These are phyloP conservation scores for Thraustotheca clavata DNA, from an alignment of 352 stramenopile species.

Conservation along the genomic window DNA sequence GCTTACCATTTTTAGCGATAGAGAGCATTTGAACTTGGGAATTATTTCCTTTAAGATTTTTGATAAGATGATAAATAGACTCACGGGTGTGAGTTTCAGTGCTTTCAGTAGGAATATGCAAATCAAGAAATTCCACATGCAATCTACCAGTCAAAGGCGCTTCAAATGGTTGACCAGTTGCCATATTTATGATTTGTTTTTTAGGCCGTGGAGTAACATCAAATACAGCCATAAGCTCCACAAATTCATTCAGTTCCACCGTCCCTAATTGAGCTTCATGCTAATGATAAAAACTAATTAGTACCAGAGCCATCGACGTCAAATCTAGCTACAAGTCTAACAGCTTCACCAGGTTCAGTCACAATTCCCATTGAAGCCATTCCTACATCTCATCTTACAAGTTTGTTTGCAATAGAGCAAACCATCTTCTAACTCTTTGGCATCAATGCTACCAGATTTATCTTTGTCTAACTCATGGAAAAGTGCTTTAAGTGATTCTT, in stretches of 20 bases:
- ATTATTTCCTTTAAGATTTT: slow-evolving; percentile 67
- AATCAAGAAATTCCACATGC: slow-evolving; percentile 62
- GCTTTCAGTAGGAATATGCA: slow-evolving; percentile 57
- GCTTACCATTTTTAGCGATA: slow-evolving; percentile 53
- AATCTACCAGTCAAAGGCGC: slow-evolving; percentile 52
- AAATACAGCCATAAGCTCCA: slow-evolving; percentile 57
- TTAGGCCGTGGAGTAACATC: slow-evolving; percentile 30
- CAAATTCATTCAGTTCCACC: slow-evolving; percentile 70
- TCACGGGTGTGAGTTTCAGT: slow-evolving; percentile 60
- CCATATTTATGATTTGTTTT: slow-evolving; percentile 50
- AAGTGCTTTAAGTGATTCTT: slow-evolving; percentile 31
- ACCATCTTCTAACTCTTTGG: slow-evolving; percentile 28
- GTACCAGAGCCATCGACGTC: slow-evolving; percentile 49
- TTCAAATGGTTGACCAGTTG: slow-evolving; percentile 47
- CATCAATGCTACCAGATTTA: slow-evolving; percentile 55
- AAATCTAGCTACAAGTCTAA: slow-evolving; percentile 55
- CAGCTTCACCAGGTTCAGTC: slow-evolving; percentile 54
- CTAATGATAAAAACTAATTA: neutral
- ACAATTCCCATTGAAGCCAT: slow-evolving; percentile 27
- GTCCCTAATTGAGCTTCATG: slow-evolving; percentile 26
- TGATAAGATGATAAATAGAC: slow-evolving; percentile 58
- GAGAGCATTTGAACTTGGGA: slow-evolving; percentile 72
- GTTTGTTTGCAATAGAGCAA: neutral
- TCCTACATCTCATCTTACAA: neutral
- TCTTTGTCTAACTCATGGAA: slow-evolving; percentile 65